Conservation (phyloP, 2,329 filamentous ascomycete species). For the Tolypocladium amazonense region DNA sequence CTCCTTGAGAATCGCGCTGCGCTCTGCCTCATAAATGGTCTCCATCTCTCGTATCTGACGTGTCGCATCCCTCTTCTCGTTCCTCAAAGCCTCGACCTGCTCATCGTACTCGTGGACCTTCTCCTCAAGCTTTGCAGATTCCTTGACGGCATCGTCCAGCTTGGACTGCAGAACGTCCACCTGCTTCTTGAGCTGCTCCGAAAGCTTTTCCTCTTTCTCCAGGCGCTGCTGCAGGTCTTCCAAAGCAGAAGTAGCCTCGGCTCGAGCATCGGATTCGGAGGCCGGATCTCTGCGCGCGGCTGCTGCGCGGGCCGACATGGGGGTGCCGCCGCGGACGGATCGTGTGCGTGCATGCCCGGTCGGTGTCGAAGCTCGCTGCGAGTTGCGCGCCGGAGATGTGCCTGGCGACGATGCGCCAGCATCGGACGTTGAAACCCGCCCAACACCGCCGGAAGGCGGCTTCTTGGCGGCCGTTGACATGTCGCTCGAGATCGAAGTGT, state of each 20-base stretch:
- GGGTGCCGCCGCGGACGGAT: conserved; percentile 53
- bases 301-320: conserved; percentile 64
- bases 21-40: conserved; percentile 83
- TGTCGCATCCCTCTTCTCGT: conserved; percentile 74
- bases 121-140: conserved; percentile 83
- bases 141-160: conserved; percentile 72
- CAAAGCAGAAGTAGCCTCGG: conserved; percentile 66
- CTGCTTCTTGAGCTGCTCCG: conserved; percentile 76
- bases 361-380: conserved; percentile 33
- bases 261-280: conserved; percentile 62
- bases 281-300: conserved; percentile 46
- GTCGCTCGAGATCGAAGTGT: conserved; percentile 6
- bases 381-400: conserved; percentile 26
- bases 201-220: conserved; percentile 65
- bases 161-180: conserved; percentile 73
- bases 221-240: conserved; percentile 79
- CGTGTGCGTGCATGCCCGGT: conserved; percentile 42
- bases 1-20: conserved; percentile 77
- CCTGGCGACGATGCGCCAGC: conserved; percentile 17
- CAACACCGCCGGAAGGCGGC: conserved; percentile 36
- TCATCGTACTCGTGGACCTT: conserved; percentile 78
- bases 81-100: conserved; percentile 67
- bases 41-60: conserved; percentile 86
- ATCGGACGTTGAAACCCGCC: conserved; percentile 32
- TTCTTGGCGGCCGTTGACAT: conserved; percentile 46